Percentiles rank a stretch among this genome's conserved stretches.
Evolutionary conservation across 176 grass and related monocot species (phyloP).

Genomic region (Carex scoparia): DNA sequence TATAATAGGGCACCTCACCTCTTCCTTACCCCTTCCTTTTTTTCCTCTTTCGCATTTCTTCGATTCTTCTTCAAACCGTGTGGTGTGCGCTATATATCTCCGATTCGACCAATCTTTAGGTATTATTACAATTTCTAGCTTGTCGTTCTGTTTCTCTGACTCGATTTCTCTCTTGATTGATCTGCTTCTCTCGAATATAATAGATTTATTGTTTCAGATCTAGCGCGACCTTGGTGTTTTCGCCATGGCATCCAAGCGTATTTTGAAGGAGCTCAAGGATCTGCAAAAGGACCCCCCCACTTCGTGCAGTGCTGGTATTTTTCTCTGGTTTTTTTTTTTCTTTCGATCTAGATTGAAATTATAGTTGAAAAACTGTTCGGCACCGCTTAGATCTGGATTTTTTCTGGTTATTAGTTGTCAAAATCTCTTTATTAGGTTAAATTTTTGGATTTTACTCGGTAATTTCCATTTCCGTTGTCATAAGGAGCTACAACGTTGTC

Average conservation of each 20-base stretch:
- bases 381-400: conserved; percentile 10
- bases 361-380: neutral
- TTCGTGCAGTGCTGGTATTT: conserved; percentile 58
- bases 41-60: neutral
- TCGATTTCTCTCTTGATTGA: neutral
- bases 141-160: neutral
- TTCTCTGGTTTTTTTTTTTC: neutral
- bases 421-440: neutral
- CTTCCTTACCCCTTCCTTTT: neutral
- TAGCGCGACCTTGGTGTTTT: neutral
- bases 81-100: neutral
- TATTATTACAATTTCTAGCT: neutral
- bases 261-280: conserved; percentile 79
- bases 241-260: conserved; percentile 50
- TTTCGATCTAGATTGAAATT: neutral
- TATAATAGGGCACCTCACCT: conserved; percentile 4
- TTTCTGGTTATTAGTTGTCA: neutral
- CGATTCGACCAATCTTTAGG: neutral
- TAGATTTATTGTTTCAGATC: conserved; percentile 14
- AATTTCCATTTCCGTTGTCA: neutral
- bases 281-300: conserved; percentile 63
- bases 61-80: conserved; percentile 12
- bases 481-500: neutral
- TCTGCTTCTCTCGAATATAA: neutral
- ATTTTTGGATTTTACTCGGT: neutral